Conservation (phyloP, 192 early-diverging fungal genomes). For the Podila horticola region DNA sequence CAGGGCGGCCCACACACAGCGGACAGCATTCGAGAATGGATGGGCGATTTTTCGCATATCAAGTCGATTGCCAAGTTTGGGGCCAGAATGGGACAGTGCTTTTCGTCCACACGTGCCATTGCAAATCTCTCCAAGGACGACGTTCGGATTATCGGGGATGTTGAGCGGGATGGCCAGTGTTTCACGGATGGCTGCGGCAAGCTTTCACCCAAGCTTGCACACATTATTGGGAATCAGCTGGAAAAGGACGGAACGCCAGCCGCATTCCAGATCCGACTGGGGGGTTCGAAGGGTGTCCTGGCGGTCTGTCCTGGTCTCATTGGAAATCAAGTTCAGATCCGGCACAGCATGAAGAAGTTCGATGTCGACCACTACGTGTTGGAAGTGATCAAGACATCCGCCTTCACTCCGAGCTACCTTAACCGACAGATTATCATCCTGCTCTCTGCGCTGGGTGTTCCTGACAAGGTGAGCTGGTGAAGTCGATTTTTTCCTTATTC, state of each 20-base stretch:
- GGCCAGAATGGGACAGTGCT: constrained; percentile 79
- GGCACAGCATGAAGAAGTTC: constrained; percentile 71
- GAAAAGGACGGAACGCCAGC: constrained; percentile 55
- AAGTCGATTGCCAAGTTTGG: constrained; percentile 75
- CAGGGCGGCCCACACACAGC: constrained; percentile 45
- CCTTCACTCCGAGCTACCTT: constrained; percentile 61
- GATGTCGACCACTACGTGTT: constrained; percentile 56
- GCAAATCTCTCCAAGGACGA: constrained; percentile 49
- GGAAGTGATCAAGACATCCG: constrained; percentile 68
- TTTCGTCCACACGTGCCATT: constrained; percentile 72
- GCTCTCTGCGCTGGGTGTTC: constrained; percentile 64
- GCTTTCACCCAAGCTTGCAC: constrained; percentile 62
- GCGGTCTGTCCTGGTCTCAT: constrained; percentile 42
- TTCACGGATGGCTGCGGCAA: constrained; percentile 85
- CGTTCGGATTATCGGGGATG: constrained; percentile 62
- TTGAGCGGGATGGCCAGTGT: constrained; percentile 62
- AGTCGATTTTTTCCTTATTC: neutral
- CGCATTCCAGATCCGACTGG: constrained; percentile 80
- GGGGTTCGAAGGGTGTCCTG: constrained; percentile 73
- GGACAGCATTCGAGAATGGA: constrained; percentile 67
- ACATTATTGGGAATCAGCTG: constrained; percentile 47
- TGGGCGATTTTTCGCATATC: constrained; percentile 76
- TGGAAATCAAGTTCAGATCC: constrained; percentile 55
- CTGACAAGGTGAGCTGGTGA: constrained; percentile 44
- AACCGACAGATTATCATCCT: constrained; percentile 76